Evolutionary conservation across 2,329 filamentous ascomycete species (phyloP), one percentile per base, ranked within the genome.

Genomic region (Penicillium olsonii): DNA sequence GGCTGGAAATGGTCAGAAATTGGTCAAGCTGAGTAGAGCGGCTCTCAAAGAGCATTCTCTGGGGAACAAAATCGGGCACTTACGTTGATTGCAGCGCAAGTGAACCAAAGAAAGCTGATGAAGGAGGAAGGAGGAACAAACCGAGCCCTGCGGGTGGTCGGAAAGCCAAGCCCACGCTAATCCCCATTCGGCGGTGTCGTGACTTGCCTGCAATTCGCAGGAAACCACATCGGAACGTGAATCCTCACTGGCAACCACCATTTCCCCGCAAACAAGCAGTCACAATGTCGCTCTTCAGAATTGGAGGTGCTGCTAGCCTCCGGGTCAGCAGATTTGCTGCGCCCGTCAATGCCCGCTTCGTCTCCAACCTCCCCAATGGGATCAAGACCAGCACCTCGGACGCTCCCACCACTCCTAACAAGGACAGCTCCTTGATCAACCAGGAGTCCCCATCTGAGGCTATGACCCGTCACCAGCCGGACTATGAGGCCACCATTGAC

Each of bases 401-500:
- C 60, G 74, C 77, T 55, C 75, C 75, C 52, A 63, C 68, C 48
- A 61, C 66, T 46, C 65, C 67, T 57, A 54, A 60, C 53, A 66
- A 65, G 60, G 65, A 60, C 42, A 71, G 68, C 54, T 76, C 75
- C 18, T 66, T 82, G 69, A 77, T 81, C 59, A 75, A 74, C 52
- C 68, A 79, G 59, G 74, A 84, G 57, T 69, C 66, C 18, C 70
- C 81, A 29, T 66, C 71, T 11, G 73, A 81, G 62, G 78, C 75
- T 53, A 74, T 77, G 66, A 70, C 78, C 58, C 78, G 77, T 59
- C 89, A 94, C 70, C 80, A 88, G 63, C 90, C 90, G 53, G 87
- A 96, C 69, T 96, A 95, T 71, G 81, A 82, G 59, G 87, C 87
- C 37, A 85, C 85, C 42, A 81, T 88, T 63, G 92, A 97, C 74